Conservation (phyloP, 805 yeast genomes). For the Starmerella cellae region DNA sequence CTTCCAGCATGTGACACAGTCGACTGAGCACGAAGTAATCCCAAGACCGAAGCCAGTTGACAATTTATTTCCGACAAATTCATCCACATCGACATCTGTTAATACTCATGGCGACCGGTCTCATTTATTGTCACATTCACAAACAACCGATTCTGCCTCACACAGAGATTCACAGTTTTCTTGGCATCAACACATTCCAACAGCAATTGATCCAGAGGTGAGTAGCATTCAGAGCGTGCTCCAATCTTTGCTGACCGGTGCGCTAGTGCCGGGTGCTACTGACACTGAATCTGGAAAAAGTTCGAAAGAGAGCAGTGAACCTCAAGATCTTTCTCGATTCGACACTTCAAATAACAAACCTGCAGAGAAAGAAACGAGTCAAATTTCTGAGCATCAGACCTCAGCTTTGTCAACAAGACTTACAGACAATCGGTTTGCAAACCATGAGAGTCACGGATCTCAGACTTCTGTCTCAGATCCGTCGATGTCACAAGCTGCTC, state of each 20-base stretch:
- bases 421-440: too few species aligned
- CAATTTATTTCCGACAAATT: too few species aligned
- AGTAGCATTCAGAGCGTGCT: constrained; percentile 16
- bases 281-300: not conserved
- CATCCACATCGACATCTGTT: too few species aligned
- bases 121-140: too few species aligned
- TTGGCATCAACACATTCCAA: not conserved
- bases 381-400: not conserved
- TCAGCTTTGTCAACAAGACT: not conserved
- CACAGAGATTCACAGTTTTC: not conserved
- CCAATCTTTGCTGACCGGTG: constrained; percentile 11
- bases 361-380: not conserved
- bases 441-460: too few species aligned
- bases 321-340: too few species aligned
- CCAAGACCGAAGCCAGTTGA: too few species aligned
- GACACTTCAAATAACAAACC: not conserved
- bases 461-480: too few species aligned
- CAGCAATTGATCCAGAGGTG: constrained; percentile 17
- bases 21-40: too few species aligned
- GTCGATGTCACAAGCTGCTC: not conserved
- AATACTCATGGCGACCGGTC: too few species aligned
- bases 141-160: too few species aligned
- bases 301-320: not conserved
- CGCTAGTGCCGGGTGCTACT: not conserved
- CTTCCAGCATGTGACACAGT: too few species aligned